Conservation (phyloP, 1,139 yeast species). For the Taiozyma onychis region DNA sequence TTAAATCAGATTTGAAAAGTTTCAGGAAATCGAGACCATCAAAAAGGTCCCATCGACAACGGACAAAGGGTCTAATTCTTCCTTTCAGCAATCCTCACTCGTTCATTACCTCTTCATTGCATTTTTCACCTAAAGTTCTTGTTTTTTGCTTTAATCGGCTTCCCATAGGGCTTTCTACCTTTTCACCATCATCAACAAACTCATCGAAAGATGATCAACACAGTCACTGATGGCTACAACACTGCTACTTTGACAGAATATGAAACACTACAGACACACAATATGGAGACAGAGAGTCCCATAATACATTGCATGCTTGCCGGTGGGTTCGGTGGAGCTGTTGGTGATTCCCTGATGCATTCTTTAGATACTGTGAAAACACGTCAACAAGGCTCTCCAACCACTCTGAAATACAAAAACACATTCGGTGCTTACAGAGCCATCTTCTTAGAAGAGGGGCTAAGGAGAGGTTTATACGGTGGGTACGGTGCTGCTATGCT, state of each 20-base stretch:
- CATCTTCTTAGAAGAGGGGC: conserved; percentile 76
- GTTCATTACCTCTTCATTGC: too few relatives aligned
- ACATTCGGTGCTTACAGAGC: conserved; percentile 69
- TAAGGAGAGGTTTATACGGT: conserved; percentile 79
- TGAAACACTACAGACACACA: background rate
- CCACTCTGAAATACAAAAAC: conserved; percentile 57
- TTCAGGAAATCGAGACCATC: too few relatives aligned
- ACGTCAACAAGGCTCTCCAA: conserved; percentile 88
- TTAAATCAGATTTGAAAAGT: background rate
- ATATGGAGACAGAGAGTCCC: conserved; percentile 28
- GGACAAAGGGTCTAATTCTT: too few relatives aligned
- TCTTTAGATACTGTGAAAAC: conserved; percentile 95
- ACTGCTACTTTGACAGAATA: background rate
- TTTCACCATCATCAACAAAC: background rate
- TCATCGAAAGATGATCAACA: background rate
- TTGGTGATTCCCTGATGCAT: conserved; percentile 93
- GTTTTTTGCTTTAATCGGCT: too few relatives aligned
- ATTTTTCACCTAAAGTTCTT: too few relatives aligned
- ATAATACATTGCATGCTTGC: conserved; percentile 69
- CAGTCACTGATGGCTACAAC: background rate
- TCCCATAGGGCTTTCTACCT: too few relatives aligned
- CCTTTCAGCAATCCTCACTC: too few relatives aligned
- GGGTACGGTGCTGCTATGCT: conserved; percentile 90
- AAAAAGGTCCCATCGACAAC: too few relatives aligned
- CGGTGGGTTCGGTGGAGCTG: conserved; percentile 92